Evolutionary conservation across 768 basidiomycete genomes (phyloP), one percentile per base, ranked within the genome.

Genomic region (Galerina sulciceps): DNA sequence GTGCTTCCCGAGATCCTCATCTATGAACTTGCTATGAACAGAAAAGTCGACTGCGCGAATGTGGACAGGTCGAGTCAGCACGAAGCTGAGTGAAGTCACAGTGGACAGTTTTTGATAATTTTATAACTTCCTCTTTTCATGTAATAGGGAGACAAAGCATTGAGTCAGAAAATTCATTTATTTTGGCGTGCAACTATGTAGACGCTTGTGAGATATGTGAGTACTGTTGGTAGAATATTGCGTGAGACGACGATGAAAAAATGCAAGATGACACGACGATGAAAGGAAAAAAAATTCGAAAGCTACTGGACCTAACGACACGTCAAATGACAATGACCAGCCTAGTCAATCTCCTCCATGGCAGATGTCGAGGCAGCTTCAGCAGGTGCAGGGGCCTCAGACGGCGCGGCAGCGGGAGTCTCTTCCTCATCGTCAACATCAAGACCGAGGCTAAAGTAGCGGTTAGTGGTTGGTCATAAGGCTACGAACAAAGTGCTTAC

Each of bases 261-360:
- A 69, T 74, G 67, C 65, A 70, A 69, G 57, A 68, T 70, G 64
- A 68, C 69, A 68, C 59, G 71, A 63, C 65, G 55, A 68, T 65
- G 67, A 70, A 66, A 65, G 57, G 54, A 56, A 53, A 64, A 67
- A 63, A 60, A 68, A 64, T 1, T 35, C 37, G 57, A 58, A 35
- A 54, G 53, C 48, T n/a, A 56, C 11, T 53, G 43, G 60, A 65
- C 64, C 55, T 65, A 67, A 62, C 61, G 58, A 63, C 56, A 60
- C 57, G 59, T 56, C 42, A 59, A 61, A 18, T 10, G 62, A 61
- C 41, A 13, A 55, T 20, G 48, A 31, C 61, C 22, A 43, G 41
- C 77, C 72, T 88, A 93, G 70, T 93, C 91, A 62, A 99, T 96
- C 82, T 98, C 96, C 84, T 99, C 96, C 95, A 99, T 97, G 52